Base-by-base conservation (phyloP, 1,284 basidiomycete species). In the Tilletia setariae region DNA sequence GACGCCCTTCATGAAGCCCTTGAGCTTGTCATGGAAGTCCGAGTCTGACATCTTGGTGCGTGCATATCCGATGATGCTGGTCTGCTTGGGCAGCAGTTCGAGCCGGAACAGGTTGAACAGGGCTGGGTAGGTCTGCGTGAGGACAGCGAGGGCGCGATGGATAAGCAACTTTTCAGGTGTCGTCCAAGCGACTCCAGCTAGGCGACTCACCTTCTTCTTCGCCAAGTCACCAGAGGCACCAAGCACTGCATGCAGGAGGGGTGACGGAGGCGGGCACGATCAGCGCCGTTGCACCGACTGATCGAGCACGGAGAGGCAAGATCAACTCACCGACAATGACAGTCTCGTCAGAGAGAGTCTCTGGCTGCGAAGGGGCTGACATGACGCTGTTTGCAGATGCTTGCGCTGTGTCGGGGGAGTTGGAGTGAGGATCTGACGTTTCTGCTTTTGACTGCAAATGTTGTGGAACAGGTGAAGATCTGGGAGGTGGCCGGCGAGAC, bases 181-280 rank as follows among this genome's bases (percentile, higher is more conserved):
- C n/a, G n/a, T n/a, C n/a, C n/a, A n/a, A n/a, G n/a, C n/a, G n/a
- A n/a, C n/a, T n/a, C n/a, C n/a, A n/a, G n/a, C n/a, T n/a, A 49
- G 47, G 9, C n/a, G 19, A 19, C 79, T 49, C 63, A 91, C 94
- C 88, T 98, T 98, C 87, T 98, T 98, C 90, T 97, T 97, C 70
- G 95, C 96, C 64, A 98, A 87, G 86, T 98, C 95, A 65, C 95
- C 95, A 69, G 93, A 96, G 25, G 95, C 95, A 71, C 96, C 96
- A 70, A 96, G 89, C 68, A 98, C 95, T 94, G 79, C 42, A 42
- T 63, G 64, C 64, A 43, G 7, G 30, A 47, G 19, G 19, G 30
- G 65, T 43, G 43, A 63, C 23, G 35, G 40, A 21, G 35, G 67
- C 46, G 59, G 23, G 28, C 11, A 59, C 11, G 49, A 51, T 21